Percentiles rank a stretch among this genome's conserved stretches.
These are phyloP conservation scores for Silene vulgaris DNA, from an alignment of 179 eudicot species.

Conservation along the genomic window DNA sequence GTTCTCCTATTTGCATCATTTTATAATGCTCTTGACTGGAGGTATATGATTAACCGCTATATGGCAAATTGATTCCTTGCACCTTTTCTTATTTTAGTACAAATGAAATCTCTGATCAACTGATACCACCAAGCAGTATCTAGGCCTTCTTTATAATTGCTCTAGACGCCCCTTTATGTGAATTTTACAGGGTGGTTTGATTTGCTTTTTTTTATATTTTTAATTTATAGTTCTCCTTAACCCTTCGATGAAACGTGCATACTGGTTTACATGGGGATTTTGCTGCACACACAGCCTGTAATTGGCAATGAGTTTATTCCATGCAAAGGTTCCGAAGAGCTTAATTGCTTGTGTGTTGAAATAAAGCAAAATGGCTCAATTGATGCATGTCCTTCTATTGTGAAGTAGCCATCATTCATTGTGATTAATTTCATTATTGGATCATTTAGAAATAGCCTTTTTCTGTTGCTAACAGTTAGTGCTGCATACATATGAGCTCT, in stretches of 20 bases:
- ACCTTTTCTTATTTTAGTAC: conserved; percentile 8
- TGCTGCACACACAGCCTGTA: background rate
- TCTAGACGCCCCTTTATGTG: background rate
- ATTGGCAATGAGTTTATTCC: background rate
- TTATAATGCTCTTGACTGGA: conserved; percentile 21
- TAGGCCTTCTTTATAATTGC: conserved; percentile 13
- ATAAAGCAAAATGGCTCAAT: background rate
- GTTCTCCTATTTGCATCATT: conserved; percentile 17
- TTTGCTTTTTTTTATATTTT: conserved; percentile 1
- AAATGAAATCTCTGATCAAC: conserved; percentile 12
- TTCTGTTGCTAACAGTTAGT: background rate
- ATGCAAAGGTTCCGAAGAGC: background rate
- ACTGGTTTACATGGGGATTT: background rate
- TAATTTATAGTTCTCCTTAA: background rate
- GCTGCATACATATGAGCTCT: background rate
- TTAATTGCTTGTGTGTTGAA: background rate
- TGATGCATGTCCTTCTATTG: background rate
- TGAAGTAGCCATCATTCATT: background rate
- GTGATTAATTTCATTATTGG: background rate
- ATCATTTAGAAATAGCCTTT: background rate
- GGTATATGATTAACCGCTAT: conserved; percentile 23
- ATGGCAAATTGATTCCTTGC: conserved; percentile 17
- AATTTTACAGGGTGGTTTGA: background rate
- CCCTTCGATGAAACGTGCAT: conserved; percentile 6
- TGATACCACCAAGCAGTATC: conserved; percentile 17